Base-by-base conservation (phyloP, 2,329 filamentous ascomycete species). In the Xylaria sp. region DNA sequence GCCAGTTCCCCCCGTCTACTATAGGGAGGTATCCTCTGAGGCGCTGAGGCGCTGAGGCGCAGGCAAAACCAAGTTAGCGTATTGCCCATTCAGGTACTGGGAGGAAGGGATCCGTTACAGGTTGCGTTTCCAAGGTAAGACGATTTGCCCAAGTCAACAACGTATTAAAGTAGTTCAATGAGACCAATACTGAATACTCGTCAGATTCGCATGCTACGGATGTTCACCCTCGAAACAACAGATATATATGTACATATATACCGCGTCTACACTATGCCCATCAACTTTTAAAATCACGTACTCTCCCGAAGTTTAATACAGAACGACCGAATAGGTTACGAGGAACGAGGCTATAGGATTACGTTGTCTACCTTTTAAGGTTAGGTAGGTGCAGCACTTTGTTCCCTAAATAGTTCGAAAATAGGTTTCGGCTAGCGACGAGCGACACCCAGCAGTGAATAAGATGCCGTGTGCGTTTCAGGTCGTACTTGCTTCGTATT, bases 21-120 rank as follows among this genome's bases (percentile, higher is more conserved):
- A 40, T 9, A 10, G 31, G 25, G 25, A 10, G 17, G 15, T 31
- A 40, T 55, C 43, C 17, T n/a, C 43, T 48, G 53, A 31, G 53
- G 43, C 53, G 31, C n/a, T n/a, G n/a, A n/a, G n/a, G n/a, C n/a
- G n/a, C n/a, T n/a, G n/a, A n/a, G 53, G 43, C 53, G 31, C n/a
- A 33, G 41, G 41, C n/a, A 29, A 46, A 35, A n/a, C 27, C 38
- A 31, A 54, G 27, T 41, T 54, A 44, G 49, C n/a, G 49, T n/a
- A n/a, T n/a, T n/a, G n/a, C n/a, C 38, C 7, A 33, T 8, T 7
- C n/a, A 48, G 33, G n/a, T n/a, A n/a, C n/a, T n/a, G n/a, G n/a
- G n/a, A n/a, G n/a, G n/a, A n/a, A n/a, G 46, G 43, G 46, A 9
- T 21, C 29, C 10, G 46, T 49, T 49, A 49, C 46, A 49, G 46